phyloP scores from a whole-genome alignment of 345 rosid species.

The Dimocarpus longan region DNA sequence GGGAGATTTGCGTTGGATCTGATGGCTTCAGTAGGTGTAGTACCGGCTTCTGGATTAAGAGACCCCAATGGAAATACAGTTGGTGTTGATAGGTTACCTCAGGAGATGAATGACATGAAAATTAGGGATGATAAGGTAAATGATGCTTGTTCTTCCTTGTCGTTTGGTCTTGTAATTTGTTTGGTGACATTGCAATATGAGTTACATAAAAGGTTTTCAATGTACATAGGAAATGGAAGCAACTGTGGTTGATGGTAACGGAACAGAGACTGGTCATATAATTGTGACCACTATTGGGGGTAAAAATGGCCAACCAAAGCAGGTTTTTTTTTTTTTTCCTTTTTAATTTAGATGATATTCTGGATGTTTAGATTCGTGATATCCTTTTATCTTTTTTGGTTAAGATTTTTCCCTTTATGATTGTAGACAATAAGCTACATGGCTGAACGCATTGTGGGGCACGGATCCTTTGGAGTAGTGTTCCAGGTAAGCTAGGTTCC shows the following conservation, averaged over 20 bases:
- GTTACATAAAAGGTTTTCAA: slow-evolving; percentile 8
- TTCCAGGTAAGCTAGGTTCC: slow-evolving; percentile 62
- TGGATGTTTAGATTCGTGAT: neutral
- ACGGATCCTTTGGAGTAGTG: slow-evolving; percentile 95
- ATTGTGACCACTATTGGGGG: slow-evolving; percentile 88
- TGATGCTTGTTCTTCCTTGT: neutral
- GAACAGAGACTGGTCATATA: slow-evolving; percentile 82
- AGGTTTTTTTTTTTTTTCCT: slow-evolving; percentile 41
- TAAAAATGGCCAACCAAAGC: slow-evolving; percentile 77
- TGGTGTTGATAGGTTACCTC: slow-evolving; percentile 79
- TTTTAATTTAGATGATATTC: neutral
- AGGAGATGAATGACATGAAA: slow-evolving; percentile 89
- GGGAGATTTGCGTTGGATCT: slow-evolving; percentile 10
- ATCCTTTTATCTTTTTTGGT: slow-evolving; percentile 13
- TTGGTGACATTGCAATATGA: neutral
- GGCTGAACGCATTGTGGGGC: slow-evolving; percentile 98
- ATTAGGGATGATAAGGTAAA: slow-evolving; percentile 85
- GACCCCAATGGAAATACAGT: slow-evolving; percentile 49
- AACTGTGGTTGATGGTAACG: slow-evolving; percentile 82
- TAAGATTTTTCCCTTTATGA: slow-evolving; percentile 5
- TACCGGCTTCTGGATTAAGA: slow-evolving; percentile 56
- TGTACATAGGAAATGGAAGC: slow-evolving; percentile 79
- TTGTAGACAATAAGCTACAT: slow-evolving; percentile 85
- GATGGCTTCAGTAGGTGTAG: slow-evolving; percentile 70
- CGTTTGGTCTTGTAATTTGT: neutral